Evolutionary conservation across 305 asterid genomes (phyloP).

Genomic region (Fraxinus latifolia): DNA sequence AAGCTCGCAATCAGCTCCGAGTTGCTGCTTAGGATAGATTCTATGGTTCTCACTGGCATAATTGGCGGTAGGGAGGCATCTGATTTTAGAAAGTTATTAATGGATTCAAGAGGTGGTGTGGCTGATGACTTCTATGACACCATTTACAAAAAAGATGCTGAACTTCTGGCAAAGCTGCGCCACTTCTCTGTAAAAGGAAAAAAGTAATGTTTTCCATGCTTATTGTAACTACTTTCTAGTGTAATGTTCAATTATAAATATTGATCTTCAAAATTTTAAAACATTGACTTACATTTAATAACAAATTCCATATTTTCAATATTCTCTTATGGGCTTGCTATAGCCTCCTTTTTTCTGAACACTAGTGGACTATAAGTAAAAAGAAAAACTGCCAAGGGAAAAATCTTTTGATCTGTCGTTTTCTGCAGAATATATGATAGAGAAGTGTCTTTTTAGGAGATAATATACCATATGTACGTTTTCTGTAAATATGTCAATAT

Average conservation of each 20-base stretch:
- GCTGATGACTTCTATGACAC: constrained; percentile 43
- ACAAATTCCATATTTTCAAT: neutral
- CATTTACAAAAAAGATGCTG: constrained; percentile 46
- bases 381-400: neutral
- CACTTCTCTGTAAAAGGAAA: constrained; percentile 39
- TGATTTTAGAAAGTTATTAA: constrained; percentile 57
- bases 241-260: neutral
- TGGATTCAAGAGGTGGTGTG: constrained; percentile 47
- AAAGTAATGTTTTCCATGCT: constrained; percentile 37
- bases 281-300: neutral
- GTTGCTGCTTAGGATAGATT: constrained; percentile 74
- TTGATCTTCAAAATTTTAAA: constrained; percentile 7
- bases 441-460: constrained; percentile 1
- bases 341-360: neutral
- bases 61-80: constrained; percentile 64
- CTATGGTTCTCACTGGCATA: constrained; percentile 66
- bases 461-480: neutral
- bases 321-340: constrained; percentile 3
- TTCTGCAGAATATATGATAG: constrained; percentile 5
- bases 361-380: neutral
- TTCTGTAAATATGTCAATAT: neutral
- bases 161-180: constrained; percentile 61
- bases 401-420: neutral
- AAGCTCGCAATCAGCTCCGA: constrained; percentile 49
- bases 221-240: constrained; percentile 15